A percentile compares a stretch with the other conserved stretches of the same genome.
phyloP scores from a whole-genome alignment of 2,329 filamentous ascomycete species.

The Trichoderma sp. region DNA sequence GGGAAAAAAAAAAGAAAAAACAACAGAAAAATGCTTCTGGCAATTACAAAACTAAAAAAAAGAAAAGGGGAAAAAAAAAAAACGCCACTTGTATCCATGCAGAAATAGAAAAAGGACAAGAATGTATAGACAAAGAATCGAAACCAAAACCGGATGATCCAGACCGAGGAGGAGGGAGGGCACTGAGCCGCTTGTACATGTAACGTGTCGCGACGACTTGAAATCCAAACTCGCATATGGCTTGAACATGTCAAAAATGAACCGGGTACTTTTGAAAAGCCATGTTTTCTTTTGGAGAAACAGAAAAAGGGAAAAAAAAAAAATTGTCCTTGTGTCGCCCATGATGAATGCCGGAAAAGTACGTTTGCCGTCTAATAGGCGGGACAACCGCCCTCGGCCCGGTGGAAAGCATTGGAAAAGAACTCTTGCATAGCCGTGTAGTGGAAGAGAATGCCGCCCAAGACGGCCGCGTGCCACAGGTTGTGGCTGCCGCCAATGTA shows the following conservation, averaged over 20 bases:
- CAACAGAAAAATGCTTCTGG: background rate
- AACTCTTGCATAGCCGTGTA: conserved; percentile 95
- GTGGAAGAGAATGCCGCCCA: conserved; percentile 96
- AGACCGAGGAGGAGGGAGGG: too few species aligned
- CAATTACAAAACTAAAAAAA: background rate
- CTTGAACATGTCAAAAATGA: background rate
- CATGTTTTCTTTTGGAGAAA: background rate
- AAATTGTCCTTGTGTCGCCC: background rate
- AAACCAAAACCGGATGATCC: background rate
- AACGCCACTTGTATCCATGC: background rate
- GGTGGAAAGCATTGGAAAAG: conserved; percentile 72
- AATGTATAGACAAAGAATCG: conserved; percentile 7
- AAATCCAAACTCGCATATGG: background rate
- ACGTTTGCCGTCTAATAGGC: conserved; percentile 39
- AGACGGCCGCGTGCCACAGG: conserved; percentile 91
- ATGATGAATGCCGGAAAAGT: background rate
- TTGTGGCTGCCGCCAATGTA: conserved; percentile 96
- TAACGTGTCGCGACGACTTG: background rate
- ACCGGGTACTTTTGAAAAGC: background rate
- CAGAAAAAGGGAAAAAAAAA: background rate
- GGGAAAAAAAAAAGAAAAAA: too few species aligned
- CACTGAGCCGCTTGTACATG: conserved; percentile 9
- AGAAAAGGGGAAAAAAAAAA: background rate
- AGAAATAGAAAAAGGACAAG: background rate
- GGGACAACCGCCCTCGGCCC: conserved; percentile 60